phyloP scores from a whole-genome alignment of 352 stramenopile genomes.

The Phytophthora sp. region DNA sequence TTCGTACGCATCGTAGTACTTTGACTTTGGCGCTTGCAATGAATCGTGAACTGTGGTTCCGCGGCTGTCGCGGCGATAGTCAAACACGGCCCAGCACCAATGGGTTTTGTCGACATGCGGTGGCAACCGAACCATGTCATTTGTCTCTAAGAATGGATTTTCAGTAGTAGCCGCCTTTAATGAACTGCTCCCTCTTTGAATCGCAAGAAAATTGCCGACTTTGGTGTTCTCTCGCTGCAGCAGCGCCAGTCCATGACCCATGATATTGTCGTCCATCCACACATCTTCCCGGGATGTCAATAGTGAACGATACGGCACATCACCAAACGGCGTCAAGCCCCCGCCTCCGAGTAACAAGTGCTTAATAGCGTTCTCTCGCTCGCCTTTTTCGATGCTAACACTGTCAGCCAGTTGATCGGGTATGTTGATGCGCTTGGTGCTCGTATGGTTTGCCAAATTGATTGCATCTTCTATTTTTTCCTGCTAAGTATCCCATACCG shows the following conservation, averaged over 20 bases:
- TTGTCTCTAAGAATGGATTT: neutral
- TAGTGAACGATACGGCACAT: neutral
- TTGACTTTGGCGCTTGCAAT: slow-evolving; percentile 7
- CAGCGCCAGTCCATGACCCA: neutral
- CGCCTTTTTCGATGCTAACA: neutral
- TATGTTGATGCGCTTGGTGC: neutral
- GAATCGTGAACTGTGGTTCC: slow-evolving; percentile 6
- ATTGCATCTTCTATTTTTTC: neutral
- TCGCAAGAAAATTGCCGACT: neutral
- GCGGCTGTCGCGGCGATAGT: neutral
- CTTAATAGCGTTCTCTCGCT: neutral
- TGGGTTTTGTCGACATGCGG: neutral
- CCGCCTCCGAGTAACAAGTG: neutral
- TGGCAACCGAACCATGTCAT: neutral
- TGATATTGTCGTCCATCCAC: neutral
- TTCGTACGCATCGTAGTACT: slow-evolving; percentile 17
- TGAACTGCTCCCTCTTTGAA: neutral
- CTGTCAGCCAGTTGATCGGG: neutral
- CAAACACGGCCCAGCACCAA: neutral
- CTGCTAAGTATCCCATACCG: neutral
- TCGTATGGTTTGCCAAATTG: slow-evolving; percentile 5
- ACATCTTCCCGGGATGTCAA: neutral
- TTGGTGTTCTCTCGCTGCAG: neutral
- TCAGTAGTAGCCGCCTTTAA: neutral
- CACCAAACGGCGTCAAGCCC: neutral